Evolutionary conservation across 2,329 filamentous ascomycete genomes (phyloP), one percentile per base, ranked within the genome.

Genomic region (Lachnellula suecica): DNA sequence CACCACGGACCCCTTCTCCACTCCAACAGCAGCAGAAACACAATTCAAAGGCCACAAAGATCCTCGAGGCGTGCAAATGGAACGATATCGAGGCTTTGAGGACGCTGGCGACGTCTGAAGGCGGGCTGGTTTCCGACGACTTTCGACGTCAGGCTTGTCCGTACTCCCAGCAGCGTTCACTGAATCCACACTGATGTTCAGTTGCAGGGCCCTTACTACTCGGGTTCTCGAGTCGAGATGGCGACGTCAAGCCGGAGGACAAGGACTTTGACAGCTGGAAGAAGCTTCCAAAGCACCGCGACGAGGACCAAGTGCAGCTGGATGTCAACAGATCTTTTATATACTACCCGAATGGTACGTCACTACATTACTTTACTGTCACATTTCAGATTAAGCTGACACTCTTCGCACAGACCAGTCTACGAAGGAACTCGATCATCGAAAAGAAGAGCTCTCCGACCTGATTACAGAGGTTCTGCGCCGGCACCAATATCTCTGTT

Each of bases 311-410:
- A 72, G 91, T 99, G 35, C 81, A 86, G 65, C 79, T 97, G 44
- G 94, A 99, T 68, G 94, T 99, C 51, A 84, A 97, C 71, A 83
- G 94, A 51, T 92, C 94, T n/a, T 99, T 99, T 71, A 88, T 97
- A 55, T 95, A 97, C 74, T 99, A 99, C 69, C 94, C 94, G 11
- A 80, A 82, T 57, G 82, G 91, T 94, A 77, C 64, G 79, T 65
- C 61, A 51, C 52, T 40, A 37, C 37, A 41, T 44, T 24, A 40
- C 51, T 53, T n/a, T 43, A 40, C 64, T 52, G 40, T 60, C 54
- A 49, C 50, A 60, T 59, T 54, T 61, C 49, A 59, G 54, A 55
- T 56, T 49, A 38, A 37, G 44, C 64, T 67, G 47, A 71, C 49
- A 43, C 40, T 11, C 49, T 56, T 57, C 42, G 44, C 51, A n/a